Evolutionary conservation across 768 basidiomycete species (phyloP).

Genomic region (Leccinum incarnatum): DNA sequence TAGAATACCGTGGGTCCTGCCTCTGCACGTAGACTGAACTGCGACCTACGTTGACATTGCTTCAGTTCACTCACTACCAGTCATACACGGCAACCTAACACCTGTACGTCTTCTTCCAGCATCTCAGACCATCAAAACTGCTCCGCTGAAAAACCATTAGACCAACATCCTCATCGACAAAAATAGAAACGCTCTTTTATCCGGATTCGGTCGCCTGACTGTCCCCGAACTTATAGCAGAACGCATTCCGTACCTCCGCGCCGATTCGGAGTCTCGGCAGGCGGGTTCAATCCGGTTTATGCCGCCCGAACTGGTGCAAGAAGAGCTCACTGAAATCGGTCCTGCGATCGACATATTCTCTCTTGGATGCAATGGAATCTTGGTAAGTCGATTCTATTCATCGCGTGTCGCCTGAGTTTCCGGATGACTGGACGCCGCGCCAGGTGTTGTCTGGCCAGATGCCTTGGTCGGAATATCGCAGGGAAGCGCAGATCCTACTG

Average conservation of each 20-base stretch:
- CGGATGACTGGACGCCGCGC: neutral
- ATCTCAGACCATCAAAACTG: neutral
- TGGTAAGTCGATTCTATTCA: neutral
- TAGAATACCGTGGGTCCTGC: constrained; percentile 12
- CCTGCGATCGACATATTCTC: constrained; percentile 11
- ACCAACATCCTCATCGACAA: constrained; percentile 16
- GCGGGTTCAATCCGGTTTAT: constrained; percentile 14
- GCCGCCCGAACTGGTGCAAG: constrained; percentile 12
- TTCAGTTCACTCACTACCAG: constrained; percentile 15
- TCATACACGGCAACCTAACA: constrained; percentile 15
- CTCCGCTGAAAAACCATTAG: neutral
- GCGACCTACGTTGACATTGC: neutral
- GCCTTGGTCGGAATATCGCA: constrained; percentile 15
- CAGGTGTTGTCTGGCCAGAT: constrained; percentile 14
- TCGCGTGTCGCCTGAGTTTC: neutral
- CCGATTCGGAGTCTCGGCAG: constrained; percentile 10
- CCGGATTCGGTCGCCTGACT: constrained; percentile 14
- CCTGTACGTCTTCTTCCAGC: constrained; percentile 4
- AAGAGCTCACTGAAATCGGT: neutral
- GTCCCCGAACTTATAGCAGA: constrained; percentile 14
- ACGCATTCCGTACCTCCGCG: constrained; percentile 10
- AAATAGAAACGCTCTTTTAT: constrained; percentile 3
- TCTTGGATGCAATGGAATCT: constrained; percentile 12
- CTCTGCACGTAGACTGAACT: neutral
- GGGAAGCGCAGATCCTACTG: constrained; percentile 3